phyloP scores from a whole-genome alignment of 2,329 filamentous ascomycete genomes.

The Samsoniella hepiali region DNA sequence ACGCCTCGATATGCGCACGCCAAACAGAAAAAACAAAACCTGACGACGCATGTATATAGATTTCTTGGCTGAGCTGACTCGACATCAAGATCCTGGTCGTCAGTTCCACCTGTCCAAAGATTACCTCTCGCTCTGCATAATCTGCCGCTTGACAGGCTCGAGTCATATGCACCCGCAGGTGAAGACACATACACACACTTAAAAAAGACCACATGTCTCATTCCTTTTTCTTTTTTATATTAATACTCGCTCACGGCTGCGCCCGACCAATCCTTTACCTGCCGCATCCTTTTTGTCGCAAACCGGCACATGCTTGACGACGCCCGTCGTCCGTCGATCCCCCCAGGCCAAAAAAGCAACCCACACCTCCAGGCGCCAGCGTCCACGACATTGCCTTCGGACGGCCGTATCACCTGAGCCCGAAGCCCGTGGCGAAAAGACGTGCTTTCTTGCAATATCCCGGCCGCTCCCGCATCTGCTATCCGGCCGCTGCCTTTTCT shows the following conservation, averaged over 20 bases:
- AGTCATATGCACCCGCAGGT: background rate
- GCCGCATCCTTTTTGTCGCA: background rate
- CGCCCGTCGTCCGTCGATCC: background rate
- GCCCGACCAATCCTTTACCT: too few relatives aligned
- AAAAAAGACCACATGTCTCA: background rate
- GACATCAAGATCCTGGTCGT: background rate
- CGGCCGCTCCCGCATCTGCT: background rate
- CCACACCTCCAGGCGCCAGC: background rate
- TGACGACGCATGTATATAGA: background rate
- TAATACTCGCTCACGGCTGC: background rate
- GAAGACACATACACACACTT: too few relatives aligned
- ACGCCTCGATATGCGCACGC: background rate
- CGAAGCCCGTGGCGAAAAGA: background rate
- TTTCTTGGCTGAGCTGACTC: background rate
- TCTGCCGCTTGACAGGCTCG: background rate
- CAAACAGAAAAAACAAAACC: background rate
- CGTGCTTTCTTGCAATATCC: background rate
- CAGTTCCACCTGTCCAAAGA: background rate
- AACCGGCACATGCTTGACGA: background rate
- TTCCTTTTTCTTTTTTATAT: background rate
- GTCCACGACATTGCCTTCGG: background rate
- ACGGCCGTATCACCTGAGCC: slow-evolving; percentile 6
- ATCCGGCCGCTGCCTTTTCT: background rate
- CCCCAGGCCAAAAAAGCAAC: background rate
- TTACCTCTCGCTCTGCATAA: background rate